Evolutionary conservation across 352 stramenopile genomes (phyloP), one percentile per base, ranked within the genome.

Genomic region (Phytophthora agathidicida): DNA sequence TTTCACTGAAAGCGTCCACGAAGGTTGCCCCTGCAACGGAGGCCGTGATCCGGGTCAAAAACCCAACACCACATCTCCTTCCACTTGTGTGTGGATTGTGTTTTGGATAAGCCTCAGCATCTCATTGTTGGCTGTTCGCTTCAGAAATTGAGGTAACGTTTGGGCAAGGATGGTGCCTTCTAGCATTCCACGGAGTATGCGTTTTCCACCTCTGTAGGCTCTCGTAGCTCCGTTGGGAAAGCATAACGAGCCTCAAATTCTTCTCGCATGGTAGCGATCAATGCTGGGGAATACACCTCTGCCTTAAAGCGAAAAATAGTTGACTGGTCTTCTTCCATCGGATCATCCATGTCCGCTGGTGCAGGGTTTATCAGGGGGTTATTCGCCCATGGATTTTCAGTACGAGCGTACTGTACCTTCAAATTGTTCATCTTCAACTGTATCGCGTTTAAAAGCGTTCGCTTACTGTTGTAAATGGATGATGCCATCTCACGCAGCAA

Each of bases 41-140:
- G n/a, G n/a, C n/a, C n/a, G n/a, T n/a, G n/a, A n/a, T n/a, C n/a
- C n/a, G n/a, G n/a, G n/a, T n/a, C n/a, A n/a, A n/a, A n/a, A n/a
- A n/a, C n/a, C n/a, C n/a, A 47, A 47, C 23, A 35, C 23, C 9
- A 47, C 7, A 22, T 47, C 39, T 17, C 39, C 39, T 47, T 47
- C 39, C 5, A 35, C 39, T 20, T 47, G 39, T 5, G 39, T 24
- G n/a, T 33, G 7, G 13, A 47, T 47, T 4, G 39, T 47, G 10
- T 47, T 47, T 14, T 47, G 39, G 17, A 47, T 47, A 7, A 35
- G 23, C 7, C 39, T 7, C 6, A 35, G 24, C 14, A 47, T 35
- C 11, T 20, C 24, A 20, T 47, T 47, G 24, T 47, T 20, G 24
- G 23, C 32, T 7, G 39, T 47, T 23, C 39, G 22, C 26, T 47